Percentiles rank a stretch among this genome's conserved stretches.
Evolutionary conservation across 768 basidiomycete species (phyloP).

Genomic region (Lentinula sp.): DNA sequence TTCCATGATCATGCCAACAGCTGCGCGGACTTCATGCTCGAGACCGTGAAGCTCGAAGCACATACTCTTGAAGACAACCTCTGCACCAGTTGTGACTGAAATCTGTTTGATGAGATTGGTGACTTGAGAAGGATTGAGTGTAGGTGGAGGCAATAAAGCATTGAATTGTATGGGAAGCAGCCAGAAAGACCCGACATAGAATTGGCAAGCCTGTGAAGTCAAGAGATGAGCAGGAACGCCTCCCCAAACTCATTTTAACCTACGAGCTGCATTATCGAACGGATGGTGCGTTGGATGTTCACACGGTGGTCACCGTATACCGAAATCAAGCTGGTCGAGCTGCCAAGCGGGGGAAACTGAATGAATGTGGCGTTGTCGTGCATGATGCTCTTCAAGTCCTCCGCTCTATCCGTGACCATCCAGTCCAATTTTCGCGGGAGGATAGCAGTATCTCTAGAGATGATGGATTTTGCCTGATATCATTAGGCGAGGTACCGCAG

Average conservation of each 20-base stretch:
- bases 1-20: conserved; percentile 82
- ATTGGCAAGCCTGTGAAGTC: conserved; percentile 73
- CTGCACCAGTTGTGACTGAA: conserved; percentile 81
- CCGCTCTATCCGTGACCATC: conserved; percentile 95
- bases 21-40: conserved; percentile 84
- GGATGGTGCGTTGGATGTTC: conserved; percentile 90
- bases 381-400: conserved; percentile 91
- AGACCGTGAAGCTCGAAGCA: conserved; percentile 96
- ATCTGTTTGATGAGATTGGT: conserved; percentile 83
- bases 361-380: conserved; percentile 95
- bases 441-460: conserved; percentile 90
- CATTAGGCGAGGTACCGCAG: not conserved
- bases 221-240: not conserved
- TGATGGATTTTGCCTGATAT: conserved; percentile 74
- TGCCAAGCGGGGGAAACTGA: conserved; percentile 88
- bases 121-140: conserved; percentile 77
- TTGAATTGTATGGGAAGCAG: conserved; percentile 92
- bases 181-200: conserved; percentile 97
- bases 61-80: conserved; percentile 95
- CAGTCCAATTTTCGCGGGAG: conserved; percentile 96
- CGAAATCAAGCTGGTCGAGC: conserved; percentile 87
- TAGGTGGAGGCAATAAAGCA: conserved; percentile 77
- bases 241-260: conserved; percentile 21
- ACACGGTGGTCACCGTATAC: conserved; percentile 93
- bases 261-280: conserved; percentile 92